Evolutionary conservation across 1,139 yeast genomes (phyloP).

Genomic region (Zygosaccharomyces pseudobailii): DNA sequence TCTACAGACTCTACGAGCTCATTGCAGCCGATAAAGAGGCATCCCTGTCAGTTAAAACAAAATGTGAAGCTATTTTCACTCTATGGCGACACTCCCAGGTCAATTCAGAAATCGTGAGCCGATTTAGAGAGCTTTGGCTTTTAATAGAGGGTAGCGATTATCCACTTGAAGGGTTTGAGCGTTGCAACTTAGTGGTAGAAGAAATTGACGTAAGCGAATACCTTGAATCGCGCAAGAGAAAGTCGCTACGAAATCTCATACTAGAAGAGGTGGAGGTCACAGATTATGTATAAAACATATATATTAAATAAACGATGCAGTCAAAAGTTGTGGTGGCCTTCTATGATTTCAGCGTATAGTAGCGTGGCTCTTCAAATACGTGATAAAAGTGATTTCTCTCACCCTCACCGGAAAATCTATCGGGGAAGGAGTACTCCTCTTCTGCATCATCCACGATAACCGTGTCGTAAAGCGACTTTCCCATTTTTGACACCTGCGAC

Average conservation of each 20-base stretch:
- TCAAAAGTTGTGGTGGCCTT: no score
- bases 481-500: constrained; percentile 37
- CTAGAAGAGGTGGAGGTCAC: constrained; percentile 22
- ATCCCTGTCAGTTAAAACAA: constrained; percentile 2
- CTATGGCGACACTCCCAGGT: constrained; percentile 7
- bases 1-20: not conserved
- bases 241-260: constrained; percentile 12
- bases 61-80: constrained; percentile 9
- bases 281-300: constrained; percentile 8
- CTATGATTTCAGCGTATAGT: constrained; percentile 41
- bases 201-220: constrained; percentile 11
- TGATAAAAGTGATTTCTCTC: constrained; percentile 91
- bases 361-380: constrained; percentile 84
- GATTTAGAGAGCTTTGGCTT: constrained; percentile 13
- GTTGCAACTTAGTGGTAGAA: constrained; percentile 9
- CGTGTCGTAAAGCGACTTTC: constrained; percentile 51
- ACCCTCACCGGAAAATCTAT: constrained; percentile 84
- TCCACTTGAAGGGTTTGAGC: constrained; percentile 2
- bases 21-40: constrained; percentile 5
- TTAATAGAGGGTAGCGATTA: constrained; percentile 10
- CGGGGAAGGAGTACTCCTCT: constrained; percentile 70
- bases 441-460: constrained; percentile 47
- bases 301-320: not conserved
- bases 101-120: constrained; percentile 4
- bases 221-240: constrained; percentile 3